Conservation (phyloP, 2,329 filamentous ascomycete species). For the Calonectria pteridis region DNA sequence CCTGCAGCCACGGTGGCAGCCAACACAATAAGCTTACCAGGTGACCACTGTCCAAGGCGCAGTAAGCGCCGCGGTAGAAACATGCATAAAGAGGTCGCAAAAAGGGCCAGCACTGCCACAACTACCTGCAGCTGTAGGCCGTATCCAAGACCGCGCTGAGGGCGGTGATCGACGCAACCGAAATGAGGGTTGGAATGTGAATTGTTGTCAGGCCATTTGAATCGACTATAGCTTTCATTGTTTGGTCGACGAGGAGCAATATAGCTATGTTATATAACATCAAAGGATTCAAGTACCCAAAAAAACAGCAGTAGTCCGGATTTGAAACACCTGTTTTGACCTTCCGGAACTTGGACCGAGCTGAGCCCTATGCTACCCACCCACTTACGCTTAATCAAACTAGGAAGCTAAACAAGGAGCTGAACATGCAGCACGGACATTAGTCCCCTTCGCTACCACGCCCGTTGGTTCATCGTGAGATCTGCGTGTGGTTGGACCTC, state of each 20-base stretch:
- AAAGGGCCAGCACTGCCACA: conserved; percentile 1
- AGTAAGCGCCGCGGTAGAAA: background rate
- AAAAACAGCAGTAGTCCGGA: background rate
- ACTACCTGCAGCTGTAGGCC: background rate
- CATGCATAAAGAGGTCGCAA: conserved; percentile 1
- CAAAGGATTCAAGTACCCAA: background rate
- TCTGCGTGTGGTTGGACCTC: background rate
- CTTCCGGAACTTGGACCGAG: background rate
- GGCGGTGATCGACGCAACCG: background rate
- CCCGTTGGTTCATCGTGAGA: background rate
- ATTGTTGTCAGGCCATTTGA: background rate
- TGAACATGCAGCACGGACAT: conserved; percentile 7
- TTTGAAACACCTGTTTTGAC: background rate
- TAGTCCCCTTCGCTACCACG: background rate
- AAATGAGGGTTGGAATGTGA: background rate
- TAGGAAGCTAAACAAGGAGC: conserved; percentile 1
- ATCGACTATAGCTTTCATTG: background rate
- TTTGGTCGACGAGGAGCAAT: background rate
- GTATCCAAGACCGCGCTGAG: background rate
- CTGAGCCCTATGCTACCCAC: background rate
- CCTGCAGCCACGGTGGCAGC: background rate
- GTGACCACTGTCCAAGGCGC: background rate
- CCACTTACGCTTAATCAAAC: background rate
- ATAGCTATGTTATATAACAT: background rate
- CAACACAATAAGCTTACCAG: background rate